Base-by-base conservation (phyloP, 2,329 filamentous ascomycete genomes). In the Ceratocystis cubensis region DNA sequence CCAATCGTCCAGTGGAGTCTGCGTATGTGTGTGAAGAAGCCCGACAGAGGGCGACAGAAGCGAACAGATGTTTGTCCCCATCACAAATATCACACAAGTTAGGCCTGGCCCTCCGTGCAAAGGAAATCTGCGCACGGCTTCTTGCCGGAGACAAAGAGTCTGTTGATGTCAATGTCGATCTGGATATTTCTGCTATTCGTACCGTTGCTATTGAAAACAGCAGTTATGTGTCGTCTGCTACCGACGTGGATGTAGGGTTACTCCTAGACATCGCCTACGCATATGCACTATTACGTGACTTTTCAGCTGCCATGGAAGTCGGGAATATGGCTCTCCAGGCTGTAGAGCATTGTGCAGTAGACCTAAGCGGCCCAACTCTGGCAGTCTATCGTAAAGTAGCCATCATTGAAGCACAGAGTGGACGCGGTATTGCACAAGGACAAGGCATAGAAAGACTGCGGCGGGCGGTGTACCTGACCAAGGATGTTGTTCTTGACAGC, bases 231-330 rank as follows among this genome's bases (percentile, higher is more conserved):
- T 37, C 25, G n/a, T 59, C 28, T 33, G 10, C 56, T n/a, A 37
- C 56, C 28, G 56, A 59, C 13, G 56, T n/a, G 7, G 56, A 59
- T 59, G 56, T 22, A 59, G 28, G 25, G 15, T 33, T 59, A 20
- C 56, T 59, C 30, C 28, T 59, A 33, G 56, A 59, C 17, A 59
- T 59, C 15, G 28, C 56, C 56, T 33, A 59, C n/a, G 56, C 56
- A 59, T 59, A 59, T 37, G 25, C 56, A 25, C 56, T 59, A 37
- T 59, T 25, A 59, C 25, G 56, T 33, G 30, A 59, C 28, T 59
- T 25, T 37, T 28, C 30, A 59, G 56, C 56, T 37, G 56, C 56
- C 8, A 7, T 33, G 30, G 56, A 59, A 37, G 56, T 59, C 56
- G 56, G 56, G 13, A 15, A 59, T n/a, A 59, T 59, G 30, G 56